Base-by-base conservation (phyloP, 768 basidiomycete genomes). In the Naganishia vaughanmartiniae region DNA sequence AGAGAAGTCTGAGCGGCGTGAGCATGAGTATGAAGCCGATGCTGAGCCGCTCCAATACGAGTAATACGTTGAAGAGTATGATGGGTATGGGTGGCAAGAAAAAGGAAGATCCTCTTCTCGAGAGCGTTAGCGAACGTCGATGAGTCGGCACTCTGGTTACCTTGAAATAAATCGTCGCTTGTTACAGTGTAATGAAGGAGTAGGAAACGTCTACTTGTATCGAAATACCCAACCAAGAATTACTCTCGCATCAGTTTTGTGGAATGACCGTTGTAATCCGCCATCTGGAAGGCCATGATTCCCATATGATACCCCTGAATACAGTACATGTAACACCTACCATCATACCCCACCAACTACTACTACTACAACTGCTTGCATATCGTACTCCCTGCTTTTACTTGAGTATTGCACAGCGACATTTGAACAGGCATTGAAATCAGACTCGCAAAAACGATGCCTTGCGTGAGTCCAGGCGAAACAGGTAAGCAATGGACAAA, bases 391-490 rank as follows among this genome's bases (percentile, higher is more conserved):
- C 80, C 80, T 30, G 69, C 67, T 30, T 71, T 73, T 0, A 79
- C 73, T 56, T 81, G 80, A 11, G 78, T 72, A 42, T 76, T 73
- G 54, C 80, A 81, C 0, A 81, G 71, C 21, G 74, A 70, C 1
- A 76, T 71, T 53, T 81, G 78, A 1, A 79, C 60, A 15, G 80
- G 80, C 78, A 81, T 81, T 0, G 76, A 74, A 21, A 81, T 76
- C 3, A 81, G 74, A 45, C 74, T 75, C 4, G 80, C 80, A 54
- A 79, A 73, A n/a, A 81, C 69, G 45, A 81, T 79, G 19, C 79
- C 79, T 77, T 51, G 15, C n/a, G n/a, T n/a, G n/a, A 31, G 39
- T 42, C 15, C 15, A 30, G 31, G 26, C 31, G n/a, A 14, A 30
- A 5, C n/a, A 51, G n/a, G 26, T 30, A 21, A 24, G 68, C 42